A percentile compares a stretch with the other conserved stretches of the same genome.
These are phyloP conservation scores for Plasmodium ovale DNA, from an alignment of 169 alveolate species.

Conservation along the genomic window DNA sequence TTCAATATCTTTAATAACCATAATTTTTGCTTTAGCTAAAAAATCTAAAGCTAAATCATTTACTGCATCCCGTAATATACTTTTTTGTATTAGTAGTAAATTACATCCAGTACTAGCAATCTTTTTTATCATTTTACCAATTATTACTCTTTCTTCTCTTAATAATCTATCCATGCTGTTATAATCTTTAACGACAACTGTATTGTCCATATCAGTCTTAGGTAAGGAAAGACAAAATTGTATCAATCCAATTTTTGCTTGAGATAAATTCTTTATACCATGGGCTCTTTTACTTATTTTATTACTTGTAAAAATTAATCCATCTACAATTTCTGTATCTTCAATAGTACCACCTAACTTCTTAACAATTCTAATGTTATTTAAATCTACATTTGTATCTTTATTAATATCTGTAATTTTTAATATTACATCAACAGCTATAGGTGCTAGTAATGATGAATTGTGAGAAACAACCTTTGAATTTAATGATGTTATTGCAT, in stretches of 20 bases:
- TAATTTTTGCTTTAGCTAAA: conserved; percentile 97
- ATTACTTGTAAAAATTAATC: conserved; percentile 96
- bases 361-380: conserved; percentile 91
- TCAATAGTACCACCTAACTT: conserved; percentile 99
- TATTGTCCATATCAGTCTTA: conserved; percentile 99
- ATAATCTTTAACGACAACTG: conserved; percentile 95
- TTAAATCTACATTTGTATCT: conserved; percentile 91
- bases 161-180: conserved; percentile 94
- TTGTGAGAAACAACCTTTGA: conserved; percentile 98
- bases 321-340: conserved; percentile 98
- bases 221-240: conserved; percentile 99
- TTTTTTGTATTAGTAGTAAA: conserved; percentile 97
- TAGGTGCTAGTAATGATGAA: conserved; percentile 97
- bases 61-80: conserved; percentile 98
- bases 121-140: conserved; percentile 97
- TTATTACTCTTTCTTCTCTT: conserved; percentile 97
- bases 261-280: conserved; percentile 94
- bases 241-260: conserved; percentile 97
- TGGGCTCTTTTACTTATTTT: conserved; percentile 96
- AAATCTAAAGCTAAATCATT: conserved; percentile 97
- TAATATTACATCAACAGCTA: conserved; percentile 98
- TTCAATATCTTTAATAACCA: conserved; percentile 98
- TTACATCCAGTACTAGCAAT: conserved; percentile 98
- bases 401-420: conserved; percentile 82
- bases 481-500: conserved; percentile 97